phyloP scores from a whole-genome alignment of 2,329 filamentous ascomycete species.

The Parafenestella ontariensis region DNA sequence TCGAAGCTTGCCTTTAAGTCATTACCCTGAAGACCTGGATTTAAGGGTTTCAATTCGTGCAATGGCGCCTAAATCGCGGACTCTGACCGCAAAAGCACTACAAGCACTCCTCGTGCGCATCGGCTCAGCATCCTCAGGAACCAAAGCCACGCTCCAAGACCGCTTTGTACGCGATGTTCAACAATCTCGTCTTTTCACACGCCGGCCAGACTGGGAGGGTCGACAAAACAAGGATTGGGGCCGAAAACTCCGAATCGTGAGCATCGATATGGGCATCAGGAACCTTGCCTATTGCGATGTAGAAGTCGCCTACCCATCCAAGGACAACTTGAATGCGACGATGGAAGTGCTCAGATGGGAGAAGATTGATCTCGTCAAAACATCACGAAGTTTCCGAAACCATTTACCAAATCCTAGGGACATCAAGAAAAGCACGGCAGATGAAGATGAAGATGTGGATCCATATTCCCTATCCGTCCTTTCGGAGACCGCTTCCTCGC shows the following conservation, averaged over 20 bases:
- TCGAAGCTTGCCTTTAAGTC: neutral
- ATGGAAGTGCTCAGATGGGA: slow-evolving; percentile 42
- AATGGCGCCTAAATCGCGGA: slow-evolving; percentile 25
- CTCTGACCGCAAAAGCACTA: slow-evolving; percentile 59
- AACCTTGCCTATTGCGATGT: slow-evolving; percentile 79
- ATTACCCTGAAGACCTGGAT: neutral
- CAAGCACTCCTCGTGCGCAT: slow-evolving; percentile 67
- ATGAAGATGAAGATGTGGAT: slow-evolving; percentile 33
- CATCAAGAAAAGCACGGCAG: neutral
- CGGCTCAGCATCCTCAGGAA: slow-evolving; percentile 66
- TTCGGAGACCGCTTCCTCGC: slow-evolving; percentile 62
- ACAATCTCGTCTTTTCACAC: slow-evolving; percentile 5
- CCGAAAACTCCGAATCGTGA: slow-evolving; percentile 62
- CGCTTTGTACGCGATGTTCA: slow-evolving; percentile 56
- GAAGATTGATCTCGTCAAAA: slow-evolving; percentile 35
- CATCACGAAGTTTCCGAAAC: neutral
- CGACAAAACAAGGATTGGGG: slow-evolving; percentile 30
- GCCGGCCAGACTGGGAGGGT: neutral
- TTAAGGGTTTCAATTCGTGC: neutral
- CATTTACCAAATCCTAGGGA: neutral
- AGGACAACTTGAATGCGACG: slow-evolving; percentile 9
- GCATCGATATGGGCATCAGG: slow-evolving; percentile 84
- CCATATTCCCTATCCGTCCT: slow-evolving; percentile 62
- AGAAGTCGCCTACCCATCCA: slow-evolving; percentile 34
- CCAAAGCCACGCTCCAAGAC: slow-evolving; percentile 62